Base-by-base conservation (phyloP, 495 filamentous ascomycete species). In the Penicillium riverlandense region DNA sequence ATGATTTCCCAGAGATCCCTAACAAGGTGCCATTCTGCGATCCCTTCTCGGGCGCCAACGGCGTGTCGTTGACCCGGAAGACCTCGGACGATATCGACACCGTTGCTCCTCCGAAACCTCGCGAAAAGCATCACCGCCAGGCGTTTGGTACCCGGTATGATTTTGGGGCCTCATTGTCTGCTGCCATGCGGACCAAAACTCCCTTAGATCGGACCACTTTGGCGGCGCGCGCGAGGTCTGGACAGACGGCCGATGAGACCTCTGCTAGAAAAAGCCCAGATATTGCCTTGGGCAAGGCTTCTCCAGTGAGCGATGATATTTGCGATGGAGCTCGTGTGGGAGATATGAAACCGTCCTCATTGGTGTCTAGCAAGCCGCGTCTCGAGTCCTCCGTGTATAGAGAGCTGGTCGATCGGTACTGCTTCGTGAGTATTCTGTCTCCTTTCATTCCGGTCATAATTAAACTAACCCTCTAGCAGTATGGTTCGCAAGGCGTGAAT, bases 401-500 rank as follows among this genome's bases (percentile, higher is more conserved):
- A 59, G 92, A 98, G 63, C 74, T 98, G 45, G 79, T 98, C 56
- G 86, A 95, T 72, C 95, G 94, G 67, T 98, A 95, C 70, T 98
- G 92, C 75, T 96, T 95, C 77, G 90, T 96, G 87, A 79, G 90
- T 94, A 72, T 62, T 48, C 41, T 54, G 37, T 15, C 44, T 41
- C 48, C 34, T n/a, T 50, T 35, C 41, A 42, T 33, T 7, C 36
- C 34, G 8, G 38, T 46, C 13, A 14, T 37, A 6, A 2, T 22
- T 27, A 4, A 9, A 40, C 53, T 59, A 54, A 52, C 44, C 36
- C 27, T 28, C 36, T 38, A 48, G 36, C 44, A 79, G 76, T 79
- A 67, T 68, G 75, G 74, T 11, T 52, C 64, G 29, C 51, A 48
- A 35, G 47, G 41, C 10, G 31, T 48, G 7, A 49, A 32, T 7